Conservation (phyloP, 331 rosid genomes). For the Pyracantha coccinea region DNA sequence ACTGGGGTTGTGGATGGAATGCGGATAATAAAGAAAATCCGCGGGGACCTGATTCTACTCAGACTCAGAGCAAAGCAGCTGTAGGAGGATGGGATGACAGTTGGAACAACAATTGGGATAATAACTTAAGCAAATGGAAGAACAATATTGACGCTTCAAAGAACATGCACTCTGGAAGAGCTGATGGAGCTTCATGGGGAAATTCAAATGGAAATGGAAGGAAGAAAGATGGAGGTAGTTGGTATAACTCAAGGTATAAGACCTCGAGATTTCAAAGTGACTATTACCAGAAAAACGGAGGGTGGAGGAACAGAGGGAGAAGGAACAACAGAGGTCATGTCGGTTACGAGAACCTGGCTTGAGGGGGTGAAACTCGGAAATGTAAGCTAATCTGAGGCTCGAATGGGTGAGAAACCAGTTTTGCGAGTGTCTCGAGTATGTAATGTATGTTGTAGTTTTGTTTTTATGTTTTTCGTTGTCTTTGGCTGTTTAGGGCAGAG, state of each 20-base stretch:
- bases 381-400: neutral
- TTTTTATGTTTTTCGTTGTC: neutral
- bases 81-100: constrained; percentile 18
- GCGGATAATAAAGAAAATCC: constrained; percentile 22
- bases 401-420: constrained; percentile 23
- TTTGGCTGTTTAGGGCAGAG: neutral
- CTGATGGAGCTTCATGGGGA: constrained; percentile 28
- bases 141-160: too few species aligned
- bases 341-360: constrained; percentile 16
- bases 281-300: constrained; percentile 25
- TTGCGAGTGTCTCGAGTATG: constrained; percentile 8
- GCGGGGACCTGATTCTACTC: constrained; percentile 25
- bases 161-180: constrained; percentile 5
- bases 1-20: neutral
- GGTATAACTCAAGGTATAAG: constrained; percentile 30
- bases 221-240: constrained; percentile 19
- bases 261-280: constrained; percentile 25
- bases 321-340: constrained; percentile 28
- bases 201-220: constrained; percentile 23
- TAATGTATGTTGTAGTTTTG: neutral
- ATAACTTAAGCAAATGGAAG: too few species aligned
- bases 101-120: constrained; percentile 13
- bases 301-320: constrained; percentile 46
- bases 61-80: neutral
- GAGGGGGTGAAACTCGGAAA: constrained; percentile 16